Evolutionary conservation across 2,329 filamentous ascomycete genomes (phyloP).

Genomic region (Cladosporium sp.): DNA sequence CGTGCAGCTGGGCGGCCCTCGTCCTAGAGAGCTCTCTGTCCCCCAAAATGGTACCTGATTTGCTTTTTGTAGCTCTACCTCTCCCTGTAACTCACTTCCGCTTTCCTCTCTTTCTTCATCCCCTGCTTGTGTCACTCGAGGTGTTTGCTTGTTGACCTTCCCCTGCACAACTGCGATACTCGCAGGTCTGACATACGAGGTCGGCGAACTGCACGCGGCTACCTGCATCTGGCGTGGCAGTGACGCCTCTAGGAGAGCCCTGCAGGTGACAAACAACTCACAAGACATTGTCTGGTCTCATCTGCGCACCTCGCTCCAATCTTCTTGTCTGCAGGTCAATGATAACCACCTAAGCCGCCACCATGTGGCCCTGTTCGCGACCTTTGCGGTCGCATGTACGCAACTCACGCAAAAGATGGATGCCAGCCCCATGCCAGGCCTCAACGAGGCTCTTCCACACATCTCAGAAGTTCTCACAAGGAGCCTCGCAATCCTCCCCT

Average conservation of each 20-base stretch:
- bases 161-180: too few species aligned
- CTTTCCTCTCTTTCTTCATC: background rate
- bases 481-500: conserved; percentile 13
- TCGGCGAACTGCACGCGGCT: background rate
- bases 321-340: conserved; percentile 11
- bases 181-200: too few species aligned
- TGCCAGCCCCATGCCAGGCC: conserved; percentile 13
- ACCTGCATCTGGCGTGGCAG: background rate
- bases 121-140: background rate
- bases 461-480: conserved; percentile 18
- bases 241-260: background rate
- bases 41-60: conserved; percentile 1
- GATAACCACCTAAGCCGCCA: conserved; percentile 18
- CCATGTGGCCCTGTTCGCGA: conserved; percentile 28
- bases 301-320: background rate
- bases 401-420: conserved; percentile 7
- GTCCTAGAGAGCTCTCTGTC: background rate
- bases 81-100: background rate
- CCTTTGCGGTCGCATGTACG: conserved; percentile 23
- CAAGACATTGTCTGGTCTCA: conserved; percentile 1
- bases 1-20: conserved; percentile 6
- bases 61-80: background rate
- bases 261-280: background rate
- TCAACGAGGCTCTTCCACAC: conserved; percentile 20
- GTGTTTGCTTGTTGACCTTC: too few species aligned